Base-by-base conservation (phyloP, 371 early-diverging fungal species). In the Batkoa obscura region DNA sequence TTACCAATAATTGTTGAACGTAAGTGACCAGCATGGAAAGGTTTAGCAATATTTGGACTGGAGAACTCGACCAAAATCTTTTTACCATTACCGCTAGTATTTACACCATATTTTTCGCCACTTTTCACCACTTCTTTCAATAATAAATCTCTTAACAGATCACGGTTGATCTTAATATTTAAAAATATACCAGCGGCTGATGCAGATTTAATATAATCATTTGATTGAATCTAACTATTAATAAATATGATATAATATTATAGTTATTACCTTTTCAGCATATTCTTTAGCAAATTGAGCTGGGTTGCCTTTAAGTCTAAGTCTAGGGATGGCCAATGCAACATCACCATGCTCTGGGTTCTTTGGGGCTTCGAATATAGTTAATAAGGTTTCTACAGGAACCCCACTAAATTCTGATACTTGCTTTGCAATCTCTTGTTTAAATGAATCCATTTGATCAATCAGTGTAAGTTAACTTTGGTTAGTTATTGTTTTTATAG, bases 21-120 rank as follows among this genome's bases (percentile, higher is more conserved):
- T 68, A 99, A 72, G 69, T 99, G 99, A 2, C 99, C 99, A 33
- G 92, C 95, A 68, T 99, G 99, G 79, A 99, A 98, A 23, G 94
- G 94, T 72, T 99, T 99, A 53, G 99, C 99, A 63, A 99, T 98
- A 74, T 99, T 99, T 57, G 99, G 99, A 58, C 89, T 88, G 56
- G 84, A 83, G 66, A 87, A 99, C 60, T 99, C 99, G 52, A 98
- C 76, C 23, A 98, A 68, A 17, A 84, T 79, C 23, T 72, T 79
- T 65, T 83, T 77, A 46, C 80, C 75, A 0, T 70, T 66, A 43
- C 90, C 87, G 6, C 64, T 60, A 17, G 61, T 61, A 65, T 85
- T 88, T 58, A 61, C 60, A 54, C 90, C 90, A 59, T 74, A 90
- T 17, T 68, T 62, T 30, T 72, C 71, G 39, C 64, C 71, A 10